Evolutionary conservation across 179 eudicot genomes (phyloP).

Genomic region (Heliamphora pulchella): DNA sequence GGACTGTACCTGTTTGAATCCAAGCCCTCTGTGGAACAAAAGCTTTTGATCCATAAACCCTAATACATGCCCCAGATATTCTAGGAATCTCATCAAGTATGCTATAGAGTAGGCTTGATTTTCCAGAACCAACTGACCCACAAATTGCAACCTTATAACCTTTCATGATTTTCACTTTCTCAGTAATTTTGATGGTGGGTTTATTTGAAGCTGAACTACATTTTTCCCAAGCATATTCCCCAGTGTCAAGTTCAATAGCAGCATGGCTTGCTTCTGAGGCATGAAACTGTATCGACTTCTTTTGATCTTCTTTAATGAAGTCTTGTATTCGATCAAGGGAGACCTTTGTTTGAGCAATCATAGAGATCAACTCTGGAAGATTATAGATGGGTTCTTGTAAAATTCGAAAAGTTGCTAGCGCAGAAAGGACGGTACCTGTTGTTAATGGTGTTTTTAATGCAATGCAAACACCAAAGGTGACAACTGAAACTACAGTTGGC

Average conservation of each 20-base stretch:
- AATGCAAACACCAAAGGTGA: constrained; percentile 79
- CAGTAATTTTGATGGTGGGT: constrained; percentile 46
- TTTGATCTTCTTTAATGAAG: constrained; percentile 43
- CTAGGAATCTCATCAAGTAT: constrained; percentile 83
- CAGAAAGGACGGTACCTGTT: constrained; percentile 73
- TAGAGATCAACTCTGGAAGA: constrained; percentile 79
- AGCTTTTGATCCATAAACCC: constrained; percentile 73
- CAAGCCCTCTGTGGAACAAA: constrained; percentile 89
- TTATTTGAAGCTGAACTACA: constrained; percentile 26
- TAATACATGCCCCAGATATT: constrained; percentile 46
- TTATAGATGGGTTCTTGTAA: constrained; percentile 91
- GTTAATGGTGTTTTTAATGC: constrained; percentile 61
- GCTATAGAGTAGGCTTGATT: constrained; percentile 78
- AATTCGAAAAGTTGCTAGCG: constrained; percentile 85
- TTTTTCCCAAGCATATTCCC: constrained; percentile 66
- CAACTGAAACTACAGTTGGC: constrained; percentile 78
- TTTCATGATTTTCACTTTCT: constrained; percentile 36
- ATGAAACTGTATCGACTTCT: constrained; percentile 24
- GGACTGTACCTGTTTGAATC: constrained; percentile 86
- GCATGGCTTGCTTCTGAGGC: constrained; percentile 28
- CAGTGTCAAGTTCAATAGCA: constrained; percentile 54
- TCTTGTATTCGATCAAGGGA: constrained; percentile 63
- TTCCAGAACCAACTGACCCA: constrained; percentile 96
- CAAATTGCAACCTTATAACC: constrained; percentile 90
- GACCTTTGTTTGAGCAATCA: constrained; percentile 75